These are phyloP conservation scores for Vitis rotundifolia DNA, from an alignment of 164 flowering plant genomes.

Conservation along the genomic window DNA sequence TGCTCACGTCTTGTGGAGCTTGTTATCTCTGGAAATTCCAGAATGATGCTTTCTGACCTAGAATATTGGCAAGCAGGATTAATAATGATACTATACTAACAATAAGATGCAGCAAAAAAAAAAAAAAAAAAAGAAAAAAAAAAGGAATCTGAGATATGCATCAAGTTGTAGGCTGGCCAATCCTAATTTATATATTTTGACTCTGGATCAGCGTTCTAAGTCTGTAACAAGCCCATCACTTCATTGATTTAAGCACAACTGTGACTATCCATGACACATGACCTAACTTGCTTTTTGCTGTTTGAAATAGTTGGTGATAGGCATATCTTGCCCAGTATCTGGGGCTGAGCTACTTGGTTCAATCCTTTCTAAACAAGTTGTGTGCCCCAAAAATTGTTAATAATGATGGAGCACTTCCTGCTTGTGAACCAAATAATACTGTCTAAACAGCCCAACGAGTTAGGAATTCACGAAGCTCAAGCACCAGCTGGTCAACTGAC, in stretches of 20 bases:
- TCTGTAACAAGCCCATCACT: not conserved
- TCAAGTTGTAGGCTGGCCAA: not conserved
- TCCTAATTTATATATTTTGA: not conserved
- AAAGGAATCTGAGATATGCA: not conserved
- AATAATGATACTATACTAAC: not conserved
- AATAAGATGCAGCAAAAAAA: too few species aligned
- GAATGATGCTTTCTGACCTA: constrained; percentile 66
- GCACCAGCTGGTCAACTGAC: too few species aligned
- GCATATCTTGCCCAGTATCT: not conserved
- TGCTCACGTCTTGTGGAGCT: constrained; percentile 94
- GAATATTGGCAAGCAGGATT: constrained; percentile 10
- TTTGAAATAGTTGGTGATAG: not conserved
- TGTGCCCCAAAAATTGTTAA: too few species aligned
- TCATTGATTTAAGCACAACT: not conserved
- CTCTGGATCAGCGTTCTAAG: too few species aligned
- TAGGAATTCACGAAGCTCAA: too few species aligned
- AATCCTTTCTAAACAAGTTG: too few species aligned
- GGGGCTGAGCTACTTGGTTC: not conserved
- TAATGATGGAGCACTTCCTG: too few species aligned
- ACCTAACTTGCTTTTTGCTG: not conserved
- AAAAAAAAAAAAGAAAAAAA: not conserved
- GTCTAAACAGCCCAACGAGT: too few species aligned
- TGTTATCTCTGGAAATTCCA: constrained; percentile 94
- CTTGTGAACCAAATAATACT: too few species aligned
- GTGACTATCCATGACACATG: not conserved